Evolutionary conservation across 768 basidiomycete species (phyloP).

Genomic region (Gloeopeniophorella convolvens): DNA sequence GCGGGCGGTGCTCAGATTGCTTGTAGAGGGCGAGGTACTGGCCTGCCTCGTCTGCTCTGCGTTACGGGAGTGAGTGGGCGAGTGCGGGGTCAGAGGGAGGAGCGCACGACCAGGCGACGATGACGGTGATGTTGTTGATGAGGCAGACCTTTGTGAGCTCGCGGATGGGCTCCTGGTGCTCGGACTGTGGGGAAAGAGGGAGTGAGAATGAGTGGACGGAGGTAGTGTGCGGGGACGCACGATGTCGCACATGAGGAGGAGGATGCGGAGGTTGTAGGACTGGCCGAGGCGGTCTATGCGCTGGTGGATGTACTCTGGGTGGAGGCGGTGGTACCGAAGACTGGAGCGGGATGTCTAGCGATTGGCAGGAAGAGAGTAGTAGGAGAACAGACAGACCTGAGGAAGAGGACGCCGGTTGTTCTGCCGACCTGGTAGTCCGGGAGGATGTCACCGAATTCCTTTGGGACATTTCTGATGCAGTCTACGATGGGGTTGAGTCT

Average conservation of each 20-base stretch:
- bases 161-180: slow-evolving; percentile 86
- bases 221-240: slow-evolving; percentile 41
- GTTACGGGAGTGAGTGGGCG: background rate
- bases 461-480: slow-evolving; percentile 79
- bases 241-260: slow-evolving; percentile 88
- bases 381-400: slow-evolving; percentile 52
- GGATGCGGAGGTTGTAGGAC: slow-evolving; percentile 75
- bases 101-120: slow-evolving; percentile 85
- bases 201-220: background rate
- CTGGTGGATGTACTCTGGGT: slow-evolving; percentile 93
- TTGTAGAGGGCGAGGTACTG: slow-evolving; percentile 90
- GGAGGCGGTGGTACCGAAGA: slow-evolving; percentile 89
- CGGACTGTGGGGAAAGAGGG: slow-evolving; percentile 47
- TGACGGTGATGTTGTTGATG: slow-evolving; percentile 88
- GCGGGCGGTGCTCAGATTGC: slow-evolving; percentile 88
- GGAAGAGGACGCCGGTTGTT: slow-evolving; percentile 86
- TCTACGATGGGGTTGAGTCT: slow-evolving; percentile 87
- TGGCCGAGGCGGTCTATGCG: slow-evolving; percentile 83
- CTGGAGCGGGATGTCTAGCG: slow-evolving; percentile 34
- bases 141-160: slow-evolving; percentile 92
- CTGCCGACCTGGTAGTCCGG: slow-evolving; percentile 94
- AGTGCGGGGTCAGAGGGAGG: background rate
- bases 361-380: background rate
- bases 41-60: slow-evolving; percentile 84
- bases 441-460: slow-evolving; percentile 91